phyloP scores from a whole-genome alignment of 179 eudicot genomes.

The Beta corolliflora region DNA sequence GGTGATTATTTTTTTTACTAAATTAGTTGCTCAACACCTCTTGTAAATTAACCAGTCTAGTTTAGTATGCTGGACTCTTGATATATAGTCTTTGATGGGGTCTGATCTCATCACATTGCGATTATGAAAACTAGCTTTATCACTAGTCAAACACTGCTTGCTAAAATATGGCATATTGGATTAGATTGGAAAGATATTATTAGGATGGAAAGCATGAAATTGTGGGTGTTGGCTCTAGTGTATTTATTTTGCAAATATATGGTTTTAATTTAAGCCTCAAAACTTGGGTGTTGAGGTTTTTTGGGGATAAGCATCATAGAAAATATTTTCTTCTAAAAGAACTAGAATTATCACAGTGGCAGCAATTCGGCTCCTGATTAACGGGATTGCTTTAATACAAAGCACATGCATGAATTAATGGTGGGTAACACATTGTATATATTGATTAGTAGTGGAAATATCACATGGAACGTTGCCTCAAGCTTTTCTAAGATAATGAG shows the following conservation, averaged over 20 bases:
- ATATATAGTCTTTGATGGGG: too few relatives aligned
- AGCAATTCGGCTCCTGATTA: conserved; percentile 20
- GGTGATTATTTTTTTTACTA: too few relatives aligned
- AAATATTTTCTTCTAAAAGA: neutral
- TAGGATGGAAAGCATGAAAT: neutral
- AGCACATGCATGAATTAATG: neutral
- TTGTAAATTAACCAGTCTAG: too few relatives aligned
- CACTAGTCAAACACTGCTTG: too few relatives aligned
- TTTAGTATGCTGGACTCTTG: too few relatives aligned
- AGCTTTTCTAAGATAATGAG: conserved; percentile 4
- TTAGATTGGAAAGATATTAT: neutral
- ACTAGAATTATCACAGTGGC: conserved; percentile 9
- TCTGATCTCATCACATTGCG: too few relatives aligned
- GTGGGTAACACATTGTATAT: neutral
- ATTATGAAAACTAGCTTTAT: too few relatives aligned
- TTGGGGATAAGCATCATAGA: neutral
- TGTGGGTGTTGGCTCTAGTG: neutral
- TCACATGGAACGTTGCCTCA: conserved; percentile 15
- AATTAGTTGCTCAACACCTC: too few relatives aligned
- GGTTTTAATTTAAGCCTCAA: neutral
- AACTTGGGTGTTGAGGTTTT: neutral
- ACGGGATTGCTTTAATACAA: conserved; percentile 7
- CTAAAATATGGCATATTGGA: too few relatives aligned
- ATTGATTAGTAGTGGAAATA: conserved; percentile 12
- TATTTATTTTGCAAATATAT: too few relatives aligned